A percentile compares a stretch with the other conserved stretches of the same genome.
These are phyloP conservation scores for Balamuthia mandrillaris DNA, from an alignment of 208 protist species.

Conservation along the genomic window DNA sequence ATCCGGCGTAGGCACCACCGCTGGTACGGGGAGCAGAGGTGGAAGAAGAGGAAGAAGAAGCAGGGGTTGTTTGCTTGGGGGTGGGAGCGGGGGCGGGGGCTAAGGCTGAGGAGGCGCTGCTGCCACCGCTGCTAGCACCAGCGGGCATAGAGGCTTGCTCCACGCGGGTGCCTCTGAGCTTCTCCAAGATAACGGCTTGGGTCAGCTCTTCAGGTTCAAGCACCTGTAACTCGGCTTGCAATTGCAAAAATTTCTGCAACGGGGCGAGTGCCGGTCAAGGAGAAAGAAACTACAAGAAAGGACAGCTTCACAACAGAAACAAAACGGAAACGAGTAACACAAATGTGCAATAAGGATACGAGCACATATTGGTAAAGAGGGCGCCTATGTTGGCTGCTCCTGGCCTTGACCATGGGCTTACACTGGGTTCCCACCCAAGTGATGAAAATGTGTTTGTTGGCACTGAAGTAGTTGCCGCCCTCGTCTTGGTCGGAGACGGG, in stretches of 20 bases:
- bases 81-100: not conserved
- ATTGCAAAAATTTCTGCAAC: constrained; percentile 22
- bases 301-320: not conserved
- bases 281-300: not conserved
- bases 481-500: not conserved
- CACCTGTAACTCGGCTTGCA: constrained; percentile 21
- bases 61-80: not conserved
- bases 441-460: constrained; percentile 26
- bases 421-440: constrained; percentile 27
- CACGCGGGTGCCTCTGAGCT: constrained; percentile 18
- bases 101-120: not conserved
- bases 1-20: not conserved
- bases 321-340: not conserved
- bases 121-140: not conserved
- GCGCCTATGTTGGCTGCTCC: not conserved
- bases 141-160: not conserved
- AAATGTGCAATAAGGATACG: not conserved
- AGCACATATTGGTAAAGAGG: constrained; percentile 18
- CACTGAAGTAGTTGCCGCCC: not conserved
- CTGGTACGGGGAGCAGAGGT: not conserved
- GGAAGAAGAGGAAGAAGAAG: not conserved
- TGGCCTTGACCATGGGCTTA: constrained; percentile 33
- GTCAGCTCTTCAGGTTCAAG: constrained; percentile 22
- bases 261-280: not conserved
- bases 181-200: constrained; percentile 12